phyloP scores from a whole-genome alignment of 2,329 filamentous ascomycete species.

The Fusarium anguioides region DNA sequence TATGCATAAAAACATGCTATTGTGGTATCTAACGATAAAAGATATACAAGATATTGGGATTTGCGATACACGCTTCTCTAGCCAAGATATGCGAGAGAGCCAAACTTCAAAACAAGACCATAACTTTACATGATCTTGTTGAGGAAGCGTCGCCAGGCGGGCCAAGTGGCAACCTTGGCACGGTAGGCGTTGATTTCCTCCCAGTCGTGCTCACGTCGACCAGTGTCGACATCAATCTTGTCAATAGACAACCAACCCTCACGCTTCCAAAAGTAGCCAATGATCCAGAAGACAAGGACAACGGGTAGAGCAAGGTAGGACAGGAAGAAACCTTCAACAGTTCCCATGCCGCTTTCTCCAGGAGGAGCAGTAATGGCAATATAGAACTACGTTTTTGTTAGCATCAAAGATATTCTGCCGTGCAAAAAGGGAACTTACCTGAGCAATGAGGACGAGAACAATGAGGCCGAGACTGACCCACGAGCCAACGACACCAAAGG shows the following conservation, averaged over 20 bases:
- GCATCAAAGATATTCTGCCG: not conserved
- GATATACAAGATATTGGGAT: constrained; percentile 29
- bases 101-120: not conserved
- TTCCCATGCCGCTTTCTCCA: constrained; percentile 50
- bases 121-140: constrained; percentile 53
- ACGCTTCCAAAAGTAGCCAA: constrained; percentile 74
- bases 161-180: constrained; percentile 61
- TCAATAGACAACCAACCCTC: constrained; percentile 66
- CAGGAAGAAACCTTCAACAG: constrained; percentile 65
- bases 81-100: not conserved
- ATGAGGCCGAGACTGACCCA: constrained; percentile 71
- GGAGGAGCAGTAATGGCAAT: constrained; percentile 57
- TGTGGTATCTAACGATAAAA: constrained; percentile 43
- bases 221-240: constrained; percentile 76
- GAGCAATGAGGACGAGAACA: constrained; percentile 65
- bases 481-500: constrained; percentile 71
- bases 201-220: constrained; percentile 74
- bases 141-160: constrained; percentile 59
- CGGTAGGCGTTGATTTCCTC: constrained; percentile 68
- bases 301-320: constrained; percentile 65
- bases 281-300: constrained; percentile 65
- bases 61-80: not conserved
- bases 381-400: constrained; percentile 56
- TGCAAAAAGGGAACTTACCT: constrained; percentile 52
- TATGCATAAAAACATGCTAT: constrained; percentile 10